Evolutionary conservation across 345 rosid species (phyloP).

Genomic region (Aquilaria sinensis): DNA sequence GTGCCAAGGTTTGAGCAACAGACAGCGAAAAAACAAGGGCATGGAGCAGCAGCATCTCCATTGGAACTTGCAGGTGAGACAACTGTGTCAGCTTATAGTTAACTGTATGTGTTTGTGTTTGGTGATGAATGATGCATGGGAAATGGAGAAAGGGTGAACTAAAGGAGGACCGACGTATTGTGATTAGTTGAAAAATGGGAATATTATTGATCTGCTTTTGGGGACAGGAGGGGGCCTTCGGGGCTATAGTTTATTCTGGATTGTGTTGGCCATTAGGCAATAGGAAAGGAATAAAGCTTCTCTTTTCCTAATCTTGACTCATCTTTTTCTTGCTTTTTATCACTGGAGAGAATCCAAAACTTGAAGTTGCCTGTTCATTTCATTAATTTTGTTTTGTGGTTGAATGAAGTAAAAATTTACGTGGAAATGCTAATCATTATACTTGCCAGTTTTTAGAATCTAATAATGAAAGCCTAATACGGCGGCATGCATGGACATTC

Average conservation of each 20-base stretch:
- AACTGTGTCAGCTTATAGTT: constrained; percentile 11
- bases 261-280: constrained; percentile 35
- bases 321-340: constrained; percentile 21
- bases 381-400: constrained; percentile 14
- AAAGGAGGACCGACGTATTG: constrained; percentile 21
- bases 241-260: constrained; percentile 22
- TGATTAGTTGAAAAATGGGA: constrained; percentile 29
- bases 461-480: not conserved
- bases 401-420: constrained; percentile 3
- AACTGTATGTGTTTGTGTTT: constrained; percentile 1
- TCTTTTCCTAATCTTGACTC: constrained; percentile 14
- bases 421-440: constrained; percentile 16
- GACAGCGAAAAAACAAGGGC: constrained; percentile 23
- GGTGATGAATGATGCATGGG: constrained; percentile 51
- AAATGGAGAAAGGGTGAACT: constrained; percentile 44
- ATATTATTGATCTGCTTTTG: constrained; percentile 29
- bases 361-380: constrained; percentile 12
- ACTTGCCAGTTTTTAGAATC: no score
- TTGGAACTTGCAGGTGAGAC: constrained; percentile 33
- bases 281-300: constrained; percentile 13
- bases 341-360: constrained; percentile 26
- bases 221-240: constrained; percentile 32
- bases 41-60: constrained; percentile 42
- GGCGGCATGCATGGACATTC: constrained; percentile 10
- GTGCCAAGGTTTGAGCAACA: constrained; percentile 17